Base-by-base conservation (phyloP, 2,329 filamentous ascomycete genomes). In the Tolypocladium pustulatum region DNA sequence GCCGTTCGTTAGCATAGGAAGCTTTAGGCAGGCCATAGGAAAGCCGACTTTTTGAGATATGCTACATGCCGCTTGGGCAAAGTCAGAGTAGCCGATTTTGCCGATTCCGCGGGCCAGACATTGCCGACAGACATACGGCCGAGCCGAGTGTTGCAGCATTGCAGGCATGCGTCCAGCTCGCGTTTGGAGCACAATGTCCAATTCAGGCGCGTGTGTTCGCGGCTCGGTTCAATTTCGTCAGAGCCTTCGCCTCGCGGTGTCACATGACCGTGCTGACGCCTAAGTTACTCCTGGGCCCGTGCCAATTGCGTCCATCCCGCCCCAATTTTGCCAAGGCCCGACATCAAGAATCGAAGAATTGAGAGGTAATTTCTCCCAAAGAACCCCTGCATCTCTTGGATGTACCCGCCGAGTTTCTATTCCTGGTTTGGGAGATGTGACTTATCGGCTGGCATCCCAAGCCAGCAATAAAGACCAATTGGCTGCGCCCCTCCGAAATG, bases 101-200 rank as follows among this genome's bases (percentile, higher is more conserved):
- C 46, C 22, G 15, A 41, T 43, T 20, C 37, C 32, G 34, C 54
- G 64, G 3, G 63, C 57, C 38, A 72, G 58, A 57, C 70, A 76
- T 58, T 64, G 67, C 66, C 69, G 67, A 59, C 72, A 73, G 34
- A 72, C 61, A 57, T 69, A 71, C n/a, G 67, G 66, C 30, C 61
- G 64, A 54, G 63, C 63, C 51, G 70, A 62, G 32, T 61, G 64
- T 56, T 65, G 66, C 57, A 75, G 61, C 68, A 72, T 76, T 52
- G 58, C 57, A 20, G 20, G 17, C n/a, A 43, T 49, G 36, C 36
- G 53, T 41, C 36, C 22, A 27, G 13, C 32, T n/a, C 36, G 25
- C 4, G 32, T n/a, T 34, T 36, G 49, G 30, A 53, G 49, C 49
- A 12, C 30, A 13, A 13, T 34, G 20, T 53, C 4, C 20, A 22